A percentile compares a stretch with the other conserved stretches of the same genome.
Conservation (phyloP, 2,329 filamentous ascomycete species). For the Xylariaceae sp. region DNA sequence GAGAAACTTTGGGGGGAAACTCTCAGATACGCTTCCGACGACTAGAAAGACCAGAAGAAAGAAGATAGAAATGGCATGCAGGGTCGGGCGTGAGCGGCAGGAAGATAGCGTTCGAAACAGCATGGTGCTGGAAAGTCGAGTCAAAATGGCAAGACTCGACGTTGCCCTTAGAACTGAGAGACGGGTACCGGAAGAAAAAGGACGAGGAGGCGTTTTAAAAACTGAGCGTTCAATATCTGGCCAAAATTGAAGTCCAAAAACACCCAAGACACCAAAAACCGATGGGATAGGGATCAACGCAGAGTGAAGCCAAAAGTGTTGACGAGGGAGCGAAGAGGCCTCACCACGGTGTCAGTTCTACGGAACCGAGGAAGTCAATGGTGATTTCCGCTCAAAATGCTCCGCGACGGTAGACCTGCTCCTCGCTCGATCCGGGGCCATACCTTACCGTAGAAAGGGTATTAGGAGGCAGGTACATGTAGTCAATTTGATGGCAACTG, state of each 20-base stretch:
- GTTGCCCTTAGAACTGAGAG: neutral
- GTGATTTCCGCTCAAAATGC: too few species aligned
- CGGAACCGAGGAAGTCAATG: too few species aligned
- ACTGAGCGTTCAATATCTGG: slow-evolving; percentile 22
- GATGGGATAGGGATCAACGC: slow-evolving; percentile 13
- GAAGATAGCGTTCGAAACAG: slow-evolving; percentile 11
- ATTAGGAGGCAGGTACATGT: too few species aligned
- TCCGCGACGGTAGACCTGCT: too few species aligned
- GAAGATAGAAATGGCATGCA: slow-evolving; percentile 14
- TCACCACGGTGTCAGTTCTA: too few species aligned
- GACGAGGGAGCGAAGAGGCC: neutral
- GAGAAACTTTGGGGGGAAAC: neutral
- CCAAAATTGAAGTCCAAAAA: slow-evolving; percentile 31
- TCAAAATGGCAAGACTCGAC: neutral
- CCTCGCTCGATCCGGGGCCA: too few species aligned
- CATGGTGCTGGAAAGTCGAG: slow-evolving; percentile 14
- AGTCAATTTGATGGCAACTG: too few species aligned
- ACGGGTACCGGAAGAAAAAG: slow-evolving; percentile 12
- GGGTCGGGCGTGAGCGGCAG: neutral
- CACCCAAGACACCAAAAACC: slow-evolving; percentile 29
- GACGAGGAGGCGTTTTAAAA: slow-evolving; percentile 7
- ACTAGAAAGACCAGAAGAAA: slow-evolving; percentile 17
- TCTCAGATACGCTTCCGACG: slow-evolving; percentile 8
- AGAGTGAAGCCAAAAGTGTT: slow-evolving; percentile 18
- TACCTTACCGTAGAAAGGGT: too few species aligned